A percentile compares a stretch with the other conserved stretches of the same genome.
phyloP scores from a whole-genome alignment of 495 filamentous ascomycete species.

The Hypoxylon intermedium region DNA sequence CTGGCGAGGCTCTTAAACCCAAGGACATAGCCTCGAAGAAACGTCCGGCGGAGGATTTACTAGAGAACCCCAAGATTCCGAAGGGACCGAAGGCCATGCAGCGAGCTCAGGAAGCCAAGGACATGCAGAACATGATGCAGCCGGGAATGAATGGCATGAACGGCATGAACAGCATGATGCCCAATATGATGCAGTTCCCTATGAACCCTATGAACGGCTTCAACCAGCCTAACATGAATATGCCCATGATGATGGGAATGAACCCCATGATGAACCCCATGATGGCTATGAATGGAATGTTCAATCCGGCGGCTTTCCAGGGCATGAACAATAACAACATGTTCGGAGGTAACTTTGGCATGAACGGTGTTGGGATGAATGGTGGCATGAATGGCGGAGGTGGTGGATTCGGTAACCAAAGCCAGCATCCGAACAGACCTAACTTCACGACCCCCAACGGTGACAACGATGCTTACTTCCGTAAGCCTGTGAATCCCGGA shows the following conservation, averaged over 20 bases:
- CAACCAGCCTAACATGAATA: conserved; percentile 51
- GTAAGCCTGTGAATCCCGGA: conserved; percentile 94
- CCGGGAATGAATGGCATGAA: conserved; percentile 43
- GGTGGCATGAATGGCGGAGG: conserved; percentile 40
- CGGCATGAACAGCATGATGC: conserved; percentile 55
- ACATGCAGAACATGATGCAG: conserved; percentile 48
- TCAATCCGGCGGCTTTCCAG: conserved; percentile 62
- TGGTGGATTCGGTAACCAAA: conserved; percentile 47
- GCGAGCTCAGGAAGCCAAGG: conserved; percentile 48
- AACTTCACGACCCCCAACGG: conserved; percentile 72
- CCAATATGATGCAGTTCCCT: conserved; percentile 54
- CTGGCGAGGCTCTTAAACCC: conserved; percentile 51
- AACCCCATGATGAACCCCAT: conserved; percentile 64
- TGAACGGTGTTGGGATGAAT: conserved; percentile 59
- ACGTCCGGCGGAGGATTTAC: conserved; percentile 77
- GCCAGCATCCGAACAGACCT: conserved; percentile 58
- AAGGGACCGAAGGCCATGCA: conserved; percentile 68
- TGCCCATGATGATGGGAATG: conserved; percentile 53
- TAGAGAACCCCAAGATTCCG: conserved; percentile 69
- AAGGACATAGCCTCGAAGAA: conserved; percentile 66
- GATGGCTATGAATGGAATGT: conserved; percentile 53
- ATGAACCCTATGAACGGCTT: conserved; percentile 46
- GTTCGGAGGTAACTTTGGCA: conserved; percentile 44
- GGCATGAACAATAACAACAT: conserved; percentile 60
- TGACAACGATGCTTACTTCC: conserved; percentile 92